Evolutionary conservation across 441 rosid genomes (phyloP), one percentile per base, ranked within the genome.

Genomic region (Aleurites moluccanus): DNA sequence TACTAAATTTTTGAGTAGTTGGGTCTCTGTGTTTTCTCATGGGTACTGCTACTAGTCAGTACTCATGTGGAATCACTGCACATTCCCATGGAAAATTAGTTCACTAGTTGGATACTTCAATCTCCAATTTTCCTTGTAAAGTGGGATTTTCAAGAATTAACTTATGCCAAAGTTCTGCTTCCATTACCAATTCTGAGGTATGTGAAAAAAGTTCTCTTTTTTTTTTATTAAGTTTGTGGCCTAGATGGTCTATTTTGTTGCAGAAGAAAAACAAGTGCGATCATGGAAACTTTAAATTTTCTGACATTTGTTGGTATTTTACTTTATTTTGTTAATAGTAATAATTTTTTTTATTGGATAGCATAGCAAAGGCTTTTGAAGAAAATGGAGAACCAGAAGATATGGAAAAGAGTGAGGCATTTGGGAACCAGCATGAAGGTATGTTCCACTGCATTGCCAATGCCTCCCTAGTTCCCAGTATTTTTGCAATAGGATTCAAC

Each of bases 21-120:
- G 78, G 64, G 77, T 75, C 38, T 70, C 40, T 44, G 52, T 47
- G 21, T 50, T 68, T 82, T 78, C 40, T 69, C 57, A 92, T 90
- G 97, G 90, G 82, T 76, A 76, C 93, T 72, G 62, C 86, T 76
- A 69, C 86, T 66, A 74, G 81, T 70, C 87, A 75, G 72, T 83
- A 67, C 83, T 84, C 85, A 60, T 71, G 67, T 74, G 89, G 87
- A 83, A 80, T 87, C 77, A 61, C 80, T 74, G 75, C 83, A 73
- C 85, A 65, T 78, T 78, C 69, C 62, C 21, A 53, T 67, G 77
- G 82, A 52, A 82, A 82, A 21, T 71, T 78, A 50, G 82, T 75
- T 67, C 69, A 20, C 68, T 82, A 81, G 30, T 66, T 79, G 67
- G 86, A 83, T 60, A 20, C 52, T 56, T 81, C 76, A 67, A 61